Conservation (phyloP, 495 filamentous ascomycete genomes). For the Hypoxylon fragiforme region DNA sequence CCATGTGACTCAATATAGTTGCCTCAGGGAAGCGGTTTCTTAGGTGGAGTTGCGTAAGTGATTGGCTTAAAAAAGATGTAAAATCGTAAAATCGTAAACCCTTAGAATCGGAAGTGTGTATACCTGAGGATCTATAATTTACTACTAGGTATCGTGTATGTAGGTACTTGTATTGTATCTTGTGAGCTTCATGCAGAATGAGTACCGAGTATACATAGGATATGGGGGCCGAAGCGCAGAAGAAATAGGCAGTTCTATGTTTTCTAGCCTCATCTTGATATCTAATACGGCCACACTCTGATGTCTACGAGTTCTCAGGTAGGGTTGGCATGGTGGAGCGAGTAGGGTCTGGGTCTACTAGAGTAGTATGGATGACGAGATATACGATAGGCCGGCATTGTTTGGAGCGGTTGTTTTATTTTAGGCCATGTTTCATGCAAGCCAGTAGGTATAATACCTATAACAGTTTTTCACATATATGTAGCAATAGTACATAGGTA, state of each 20-base stretch:
- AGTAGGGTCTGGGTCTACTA: conserved; percentile 10
- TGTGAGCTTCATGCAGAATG: conserved; percentile 20
- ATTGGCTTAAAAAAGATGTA: neutral
- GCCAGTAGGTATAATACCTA: conserved; percentile 11
- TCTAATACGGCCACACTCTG: too few species aligned
- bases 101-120: too few species aligned
- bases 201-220: too few species aligned
- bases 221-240: neutral
- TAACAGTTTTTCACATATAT: too few species aligned
- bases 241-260: conserved; percentile 7
- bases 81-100: too few species aligned
- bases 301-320: conserved; percentile 17
- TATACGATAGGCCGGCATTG: conserved; percentile 31
- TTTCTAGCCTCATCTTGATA: conserved; percentile 20
- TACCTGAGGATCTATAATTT: too few species aligned
- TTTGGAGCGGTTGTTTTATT: conserved; percentile 21
- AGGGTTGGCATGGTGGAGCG: conserved; percentile 18
- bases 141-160: neutral
- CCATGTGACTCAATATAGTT: neutral
- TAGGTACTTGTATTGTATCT: conserved; percentile 1
- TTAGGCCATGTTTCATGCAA: conserved; percentile 20
- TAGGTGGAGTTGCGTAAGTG: neutral
- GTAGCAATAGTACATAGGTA: too few species aligned
- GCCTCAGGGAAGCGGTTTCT: neutral
- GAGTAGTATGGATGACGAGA: conserved; percentile 4